phyloP scores from a whole-genome alignment of 306 rosid genomes.

The Psophocarpus tetragonolobus region DNA sequence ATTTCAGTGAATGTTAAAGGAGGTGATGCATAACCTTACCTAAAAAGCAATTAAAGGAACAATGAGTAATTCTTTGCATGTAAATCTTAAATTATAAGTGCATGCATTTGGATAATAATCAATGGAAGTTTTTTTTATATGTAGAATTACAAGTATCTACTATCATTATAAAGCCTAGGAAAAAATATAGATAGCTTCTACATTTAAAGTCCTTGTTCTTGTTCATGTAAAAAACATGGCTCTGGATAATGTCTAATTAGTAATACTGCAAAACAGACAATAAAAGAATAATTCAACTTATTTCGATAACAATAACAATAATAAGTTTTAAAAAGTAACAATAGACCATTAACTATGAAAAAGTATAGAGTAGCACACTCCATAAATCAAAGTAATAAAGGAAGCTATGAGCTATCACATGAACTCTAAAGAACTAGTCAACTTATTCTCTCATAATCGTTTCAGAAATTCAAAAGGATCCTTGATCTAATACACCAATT shows the following conservation, averaged over 20 bases:
- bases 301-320: not conserved
- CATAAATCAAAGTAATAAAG: constrained; percentile 7
- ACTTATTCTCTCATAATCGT: not conserved
- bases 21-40: not conserved
- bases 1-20: not conserved
- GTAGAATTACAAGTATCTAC: not conserved
- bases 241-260: too few relatives aligned
- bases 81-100: not conserved
- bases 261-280: too few relatives aligned
- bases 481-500: not conserved
- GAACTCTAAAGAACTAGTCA: not conserved
- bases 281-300: not conserved
- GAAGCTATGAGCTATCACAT: constrained; percentile 3
- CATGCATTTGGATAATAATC: not conserved
- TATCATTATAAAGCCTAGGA: not conserved
- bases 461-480: not conserved
- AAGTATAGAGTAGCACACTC: not conserved
- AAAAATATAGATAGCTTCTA: not conserved
- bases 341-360: not conserved
- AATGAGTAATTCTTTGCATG: not conserved
- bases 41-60: not conserved
- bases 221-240: not conserved
- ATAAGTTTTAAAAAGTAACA: not conserved
- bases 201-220: not conserved
- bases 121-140: not conserved